Percentiles rank a stretch among this genome's conserved stretches.
Conservation (phyloP, 768 basidiomycete species). For the Suillus decipiens region DNA sequence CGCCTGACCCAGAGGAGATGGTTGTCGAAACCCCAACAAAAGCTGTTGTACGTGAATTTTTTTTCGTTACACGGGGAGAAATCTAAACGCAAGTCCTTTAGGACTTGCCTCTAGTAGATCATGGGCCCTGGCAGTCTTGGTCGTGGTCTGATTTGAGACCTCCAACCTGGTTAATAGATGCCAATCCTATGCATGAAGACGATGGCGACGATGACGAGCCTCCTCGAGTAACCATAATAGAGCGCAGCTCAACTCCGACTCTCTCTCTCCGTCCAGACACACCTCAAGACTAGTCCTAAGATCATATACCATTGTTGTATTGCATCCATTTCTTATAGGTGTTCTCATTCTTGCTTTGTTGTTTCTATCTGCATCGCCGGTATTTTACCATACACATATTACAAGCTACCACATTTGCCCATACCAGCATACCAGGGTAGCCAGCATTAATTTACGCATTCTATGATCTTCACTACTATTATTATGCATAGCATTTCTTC, state of each 20-base stretch:
- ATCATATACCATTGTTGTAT: constrained; percentile 16
- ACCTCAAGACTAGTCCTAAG: constrained; percentile 18
- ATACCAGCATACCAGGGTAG: constrained; percentile 28
- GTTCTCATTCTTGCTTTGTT: constrained; percentile 23
- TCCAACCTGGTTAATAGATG: constrained; percentile 27
- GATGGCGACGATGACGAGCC: constrained; percentile 28
- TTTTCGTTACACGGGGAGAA: not conserved
- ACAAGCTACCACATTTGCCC: constrained; percentile 23
- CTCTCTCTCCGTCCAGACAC: constrained; percentile 16
- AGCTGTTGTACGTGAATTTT: constrained; percentile 25
- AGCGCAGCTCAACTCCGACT: constrained; percentile 16
- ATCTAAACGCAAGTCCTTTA: constrained; percentile 15
- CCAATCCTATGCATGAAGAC: constrained; percentile 13
- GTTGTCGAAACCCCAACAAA: constrained; percentile 19
- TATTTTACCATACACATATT: constrained; percentile 29
- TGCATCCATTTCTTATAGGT: constrained; percentile 15
- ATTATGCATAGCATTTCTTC: constrained; percentile 4
- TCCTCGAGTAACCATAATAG: constrained; percentile 18
- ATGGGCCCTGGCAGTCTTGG: constrained; percentile 36
- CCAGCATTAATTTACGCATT: constrained; percentile 33
- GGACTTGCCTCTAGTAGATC: constrained; percentile 21
- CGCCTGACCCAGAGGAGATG: constrained; percentile 22
- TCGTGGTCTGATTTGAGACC: constrained; percentile 35
- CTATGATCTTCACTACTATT: constrained; percentile 28
- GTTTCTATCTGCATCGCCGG: constrained; percentile 20